Evolutionary conservation across 2,329 filamentous ascomycete species (phyloP).

Genomic region (Akanthomyces muscarius): DNA sequence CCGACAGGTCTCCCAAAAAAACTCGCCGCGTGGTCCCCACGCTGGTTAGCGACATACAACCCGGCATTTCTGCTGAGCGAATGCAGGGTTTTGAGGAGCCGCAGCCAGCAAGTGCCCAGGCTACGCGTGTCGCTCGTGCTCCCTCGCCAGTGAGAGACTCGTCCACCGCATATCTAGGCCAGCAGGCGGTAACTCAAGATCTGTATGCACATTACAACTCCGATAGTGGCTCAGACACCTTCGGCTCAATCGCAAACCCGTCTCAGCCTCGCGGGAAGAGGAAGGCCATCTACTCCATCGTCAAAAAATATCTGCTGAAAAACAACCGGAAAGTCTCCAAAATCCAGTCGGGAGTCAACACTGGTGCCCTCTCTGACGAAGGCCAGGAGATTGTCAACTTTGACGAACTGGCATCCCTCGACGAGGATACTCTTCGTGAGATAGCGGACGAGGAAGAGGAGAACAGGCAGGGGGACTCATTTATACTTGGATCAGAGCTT

Average conservation of each 20-base stretch:
- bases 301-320: conserved; percentile 38
- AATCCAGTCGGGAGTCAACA: conserved; percentile 3
- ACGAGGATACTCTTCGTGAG: conserved; percentile 57
- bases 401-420: conserved; percentile 33
- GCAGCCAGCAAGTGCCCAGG: background rate
- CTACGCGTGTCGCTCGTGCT: background rate
- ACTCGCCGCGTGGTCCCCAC: conserved; percentile 27
- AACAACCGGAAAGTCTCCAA: conserved; percentile 23
- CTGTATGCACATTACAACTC: background rate
- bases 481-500: conserved; percentile 8
- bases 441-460: conserved; percentile 54
- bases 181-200: conserved; percentile 26
- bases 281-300: conserved; percentile 38
- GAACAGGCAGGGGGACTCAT: conserved; percentile 14
- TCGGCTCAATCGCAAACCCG: background rate
- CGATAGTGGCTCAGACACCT: conserved; percentile 5
- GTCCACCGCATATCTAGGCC: conserved; percentile 34
- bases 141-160: conserved; percentile 17
- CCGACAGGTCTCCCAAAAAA: conserved; percentile 20
- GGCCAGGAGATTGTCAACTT: conserved; percentile 43
- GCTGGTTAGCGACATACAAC: conserved; percentile 23
- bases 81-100: conserved; percentile 13
- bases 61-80: conserved; percentile 14
- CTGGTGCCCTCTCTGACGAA: conserved; percentile 20
- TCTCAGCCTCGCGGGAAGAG: conserved; percentile 40